Conservation (phyloP, 2,329 filamentous ascomycete species). For the Lomentospora prolificans region DNA sequence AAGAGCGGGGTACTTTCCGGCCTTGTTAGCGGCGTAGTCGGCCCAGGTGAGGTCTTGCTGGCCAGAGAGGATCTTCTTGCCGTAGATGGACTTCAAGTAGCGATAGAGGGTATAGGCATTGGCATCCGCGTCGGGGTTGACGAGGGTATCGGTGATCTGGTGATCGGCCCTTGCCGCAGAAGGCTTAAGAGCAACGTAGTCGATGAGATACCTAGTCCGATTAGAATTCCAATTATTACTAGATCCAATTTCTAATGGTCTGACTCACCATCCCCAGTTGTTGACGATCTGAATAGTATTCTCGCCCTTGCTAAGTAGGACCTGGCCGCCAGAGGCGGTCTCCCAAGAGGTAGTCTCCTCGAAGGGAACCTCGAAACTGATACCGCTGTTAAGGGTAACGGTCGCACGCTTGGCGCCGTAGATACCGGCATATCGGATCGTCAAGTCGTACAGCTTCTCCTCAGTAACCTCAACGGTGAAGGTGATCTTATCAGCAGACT, state of each 20-base stretch:
- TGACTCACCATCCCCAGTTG: slow-evolving; percentile 36
- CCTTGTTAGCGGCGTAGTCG: slow-evolving; percentile 31
- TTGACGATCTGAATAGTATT: slow-evolving; percentile 35
- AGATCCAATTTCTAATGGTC: no score
- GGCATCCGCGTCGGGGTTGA: slow-evolving; percentile 26
- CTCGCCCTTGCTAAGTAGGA: slow-evolving; percentile 29
- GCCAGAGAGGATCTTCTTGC: slow-evolving; percentile 35
- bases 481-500: slow-evolving; percentile 29
- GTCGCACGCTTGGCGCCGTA: slow-evolving; percentile 35
- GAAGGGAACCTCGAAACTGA: slow-evolving; percentile 29
- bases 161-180: slow-evolving; percentile 26
- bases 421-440: slow-evolving; percentile 32
- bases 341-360: slow-evolving; percentile 27
- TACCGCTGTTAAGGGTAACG: slow-evolving; percentile 31
- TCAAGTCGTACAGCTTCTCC: slow-evolving; percentile 31
- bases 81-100: slow-evolving; percentile 33
- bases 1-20: slow-evolving; percentile 37
- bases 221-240: not conserved
- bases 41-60: slow-evolving; percentile 34
- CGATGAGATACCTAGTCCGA: slow-evolving; percentile 27
- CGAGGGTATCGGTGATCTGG: slow-evolving; percentile 25
- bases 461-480: slow-evolving; percentile 27
- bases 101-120: slow-evolving; percentile 27
- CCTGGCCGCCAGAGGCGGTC: slow-evolving; percentile 30
- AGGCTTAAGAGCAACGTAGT: slow-evolving; percentile 29